Percentiles rank a stretch among this genome's conserved stretches.
These are phyloP conservation scores for Trichoderma arundinaceum DNA, from an alignment of 2,329 filamentous ascomycete genomes.

Conservation along the genomic window DNA sequence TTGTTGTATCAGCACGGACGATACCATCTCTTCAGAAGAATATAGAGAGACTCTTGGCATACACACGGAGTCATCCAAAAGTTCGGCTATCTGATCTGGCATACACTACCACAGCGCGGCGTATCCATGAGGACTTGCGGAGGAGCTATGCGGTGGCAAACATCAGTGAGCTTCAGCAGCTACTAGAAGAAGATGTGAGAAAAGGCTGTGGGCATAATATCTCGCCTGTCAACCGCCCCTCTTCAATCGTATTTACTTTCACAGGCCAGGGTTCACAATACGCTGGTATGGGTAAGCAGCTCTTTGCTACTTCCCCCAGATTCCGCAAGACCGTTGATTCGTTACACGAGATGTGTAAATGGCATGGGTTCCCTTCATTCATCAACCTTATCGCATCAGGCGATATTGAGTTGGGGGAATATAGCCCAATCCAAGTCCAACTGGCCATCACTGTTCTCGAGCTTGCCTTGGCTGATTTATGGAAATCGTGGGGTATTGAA, in stretches of 20 bases:
- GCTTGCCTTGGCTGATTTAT: conserved; percentile 51
- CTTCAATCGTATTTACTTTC: conserved; percentile 47
- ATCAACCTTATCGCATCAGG: conserved; percentile 50
- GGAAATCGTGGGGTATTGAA: conserved; percentile 47
- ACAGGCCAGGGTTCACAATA: conserved; percentile 53
- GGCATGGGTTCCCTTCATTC: conserved; percentile 49
- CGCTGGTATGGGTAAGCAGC: conserved; percentile 42
- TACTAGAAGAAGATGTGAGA: not conserved
- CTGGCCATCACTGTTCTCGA: conserved; percentile 48
- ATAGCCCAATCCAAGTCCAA: conserved; percentile 43
- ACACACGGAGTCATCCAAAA: conserved; percentile 55
- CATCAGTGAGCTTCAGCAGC: not conserved
- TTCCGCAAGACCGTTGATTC: conserved; percentile 45
- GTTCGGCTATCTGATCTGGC: conserved; percentile 59
- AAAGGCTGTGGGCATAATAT: no score
- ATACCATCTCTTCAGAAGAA: not conserved
- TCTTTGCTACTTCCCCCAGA: conserved; percentile 41
- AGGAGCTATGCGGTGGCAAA: not conserved
- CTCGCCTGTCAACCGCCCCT: not conserved
- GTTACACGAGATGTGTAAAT: conserved; percentile 41
- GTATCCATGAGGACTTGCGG: conserved; percentile 35
- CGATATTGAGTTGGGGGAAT: conserved; percentile 28
- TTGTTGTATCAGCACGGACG: not conserved
- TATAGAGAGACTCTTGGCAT: not conserved
- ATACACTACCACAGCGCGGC: conserved; percentile 49